Percentiles rank a stretch among this genome's conserved stretches.
Conservation (phyloP, 306 rosid species). For the Luffa aegyptiaca region DNA sequence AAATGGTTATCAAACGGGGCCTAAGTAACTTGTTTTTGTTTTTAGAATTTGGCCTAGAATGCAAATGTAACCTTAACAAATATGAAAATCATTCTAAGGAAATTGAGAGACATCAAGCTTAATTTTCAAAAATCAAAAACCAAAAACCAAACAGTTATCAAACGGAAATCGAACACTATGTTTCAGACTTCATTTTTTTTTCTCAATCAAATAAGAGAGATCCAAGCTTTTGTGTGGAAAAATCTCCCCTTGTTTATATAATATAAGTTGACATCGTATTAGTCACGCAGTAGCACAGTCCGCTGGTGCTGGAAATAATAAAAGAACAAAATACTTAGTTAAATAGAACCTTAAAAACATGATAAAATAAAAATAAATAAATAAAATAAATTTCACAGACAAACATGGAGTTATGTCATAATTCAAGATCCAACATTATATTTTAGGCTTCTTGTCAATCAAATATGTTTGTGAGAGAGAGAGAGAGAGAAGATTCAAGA, state of each 20-base stretch:
- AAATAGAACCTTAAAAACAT: neutral
- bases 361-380: neutral
- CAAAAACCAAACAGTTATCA: too few relatives aligned
- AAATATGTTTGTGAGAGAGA: neutral
- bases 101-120: too few relatives aligned
- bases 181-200: neutral
- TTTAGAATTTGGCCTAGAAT: too few relatives aligned
- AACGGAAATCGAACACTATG: neutral
- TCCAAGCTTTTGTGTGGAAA: too few relatives aligned
- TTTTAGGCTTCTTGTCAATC: conserved; percentile 10
- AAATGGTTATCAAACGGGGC: too few relatives aligned
- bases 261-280: neutral
- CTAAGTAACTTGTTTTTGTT: too few relatives aligned
- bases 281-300: neutral
- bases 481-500: neutral
- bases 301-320: neutral
- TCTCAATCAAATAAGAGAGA: neutral
- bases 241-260: neutral
- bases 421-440: conserved; percentile 10
- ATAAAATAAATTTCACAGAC: neutral
- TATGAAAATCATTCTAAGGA: too few relatives aligned
- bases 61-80: too few relatives aligned
- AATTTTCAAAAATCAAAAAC: too few relatives aligned
- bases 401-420: neutral
- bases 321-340: neutral